Percentiles rank a stretch among this genome's conserved stretches.
Evolutionary conservation across 768 basidiomycete genomes (phyloP).

Genomic region (Naganishia vaughanmartiniae): DNA sequence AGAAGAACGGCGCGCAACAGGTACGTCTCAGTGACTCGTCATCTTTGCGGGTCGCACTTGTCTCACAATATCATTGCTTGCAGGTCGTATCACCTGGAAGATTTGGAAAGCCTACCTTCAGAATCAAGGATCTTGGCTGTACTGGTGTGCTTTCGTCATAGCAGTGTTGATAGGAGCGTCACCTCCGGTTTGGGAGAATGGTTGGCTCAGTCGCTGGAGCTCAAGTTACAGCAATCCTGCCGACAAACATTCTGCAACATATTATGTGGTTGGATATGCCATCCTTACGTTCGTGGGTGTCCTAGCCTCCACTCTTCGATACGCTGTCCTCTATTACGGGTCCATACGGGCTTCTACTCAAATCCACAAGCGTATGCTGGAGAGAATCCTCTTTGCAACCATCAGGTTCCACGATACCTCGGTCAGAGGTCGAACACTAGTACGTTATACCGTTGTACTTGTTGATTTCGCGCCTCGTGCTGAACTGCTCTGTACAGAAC

Average conservation of each 20-base stretch:
- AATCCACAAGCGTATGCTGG: slow-evolving; percentile 71
- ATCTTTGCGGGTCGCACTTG: not conserved
- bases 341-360: slow-evolving; percentile 77
- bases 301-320: slow-evolving; percentile 38
- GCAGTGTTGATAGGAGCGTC: slow-evolving; percentile 62
- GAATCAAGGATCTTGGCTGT: slow-evolving; percentile 58
- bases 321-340: slow-evolving; percentile 67
- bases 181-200: slow-evolving; percentile 67
- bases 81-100: slow-evolving; percentile 65
- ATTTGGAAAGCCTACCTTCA: slow-evolving; percentile 66
- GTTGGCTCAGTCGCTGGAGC: slow-evolving; percentile 66
- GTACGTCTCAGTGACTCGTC: not conserved
- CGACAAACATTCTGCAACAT: slow-evolving; percentile 55
- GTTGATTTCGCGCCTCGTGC: not conserved
- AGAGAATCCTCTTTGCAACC: slow-evolving; percentile 78
- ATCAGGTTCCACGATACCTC: slow-evolving; percentile 92
- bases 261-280: slow-evolving; percentile 72
- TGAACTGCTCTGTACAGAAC: slow-evolving; percentile 38
- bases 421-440: slow-evolving; percentile 64
- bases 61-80: not conserved
- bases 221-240: slow-evolving; percentile 53
- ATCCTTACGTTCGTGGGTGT: slow-evolving; percentile 72
- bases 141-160: slow-evolving; percentile 61
- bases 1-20: slow-evolving; percentile 63
- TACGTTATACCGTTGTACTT: not conserved